Conservation (phyloP, 2,329 filamentous ascomycete genomes). For the Didymella glomerata region DNA sequence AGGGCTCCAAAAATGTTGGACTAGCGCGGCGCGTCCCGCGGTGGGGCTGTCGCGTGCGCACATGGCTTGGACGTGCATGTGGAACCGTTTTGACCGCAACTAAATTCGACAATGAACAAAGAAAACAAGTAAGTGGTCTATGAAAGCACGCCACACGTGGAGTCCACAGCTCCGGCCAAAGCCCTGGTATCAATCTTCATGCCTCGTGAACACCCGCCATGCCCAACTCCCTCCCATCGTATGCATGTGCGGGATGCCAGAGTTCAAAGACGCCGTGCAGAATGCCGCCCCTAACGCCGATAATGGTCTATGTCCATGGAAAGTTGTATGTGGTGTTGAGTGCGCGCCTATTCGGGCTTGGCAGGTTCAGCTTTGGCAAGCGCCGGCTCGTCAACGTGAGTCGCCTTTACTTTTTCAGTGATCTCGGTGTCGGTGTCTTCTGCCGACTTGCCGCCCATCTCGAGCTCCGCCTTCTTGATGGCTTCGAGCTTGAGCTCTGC, state of each 20-base stretch:
- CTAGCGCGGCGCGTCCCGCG: slow-evolving; percentile 15
- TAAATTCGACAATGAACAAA: neutral
- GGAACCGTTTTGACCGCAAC: no score
- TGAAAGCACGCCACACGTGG: neutral
- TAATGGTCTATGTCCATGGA: neutral
- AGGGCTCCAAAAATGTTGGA: neutral
- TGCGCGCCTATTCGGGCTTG: neutral
- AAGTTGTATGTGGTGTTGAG: neutral
- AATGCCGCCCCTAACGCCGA: neutral
- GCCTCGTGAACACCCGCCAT: neutral
- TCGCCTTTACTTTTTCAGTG: neutral
- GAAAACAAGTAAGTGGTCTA: neutral
- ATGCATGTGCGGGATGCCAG: neutral
- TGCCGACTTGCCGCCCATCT: neutral
- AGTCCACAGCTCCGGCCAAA: neutral
- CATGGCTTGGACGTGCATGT: neutral
- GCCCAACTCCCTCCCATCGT: neutral
- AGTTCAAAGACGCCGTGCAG: neutral
- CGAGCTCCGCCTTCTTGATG: neutral
- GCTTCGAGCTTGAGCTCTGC: slow-evolving; percentile 18
- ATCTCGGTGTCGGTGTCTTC: neutral
- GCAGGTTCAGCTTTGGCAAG: neutral
- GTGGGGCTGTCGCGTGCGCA: slow-evolving; percentile 10
- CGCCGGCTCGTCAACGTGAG: neutral
- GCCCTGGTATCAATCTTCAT: neutral